Percentiles rank a stretch among this genome's conserved stretches.
These are phyloP conservation scores for Boehmeria nivea DNA, from an alignment of 306 rosid genomes.

Conservation along the genomic window DNA sequence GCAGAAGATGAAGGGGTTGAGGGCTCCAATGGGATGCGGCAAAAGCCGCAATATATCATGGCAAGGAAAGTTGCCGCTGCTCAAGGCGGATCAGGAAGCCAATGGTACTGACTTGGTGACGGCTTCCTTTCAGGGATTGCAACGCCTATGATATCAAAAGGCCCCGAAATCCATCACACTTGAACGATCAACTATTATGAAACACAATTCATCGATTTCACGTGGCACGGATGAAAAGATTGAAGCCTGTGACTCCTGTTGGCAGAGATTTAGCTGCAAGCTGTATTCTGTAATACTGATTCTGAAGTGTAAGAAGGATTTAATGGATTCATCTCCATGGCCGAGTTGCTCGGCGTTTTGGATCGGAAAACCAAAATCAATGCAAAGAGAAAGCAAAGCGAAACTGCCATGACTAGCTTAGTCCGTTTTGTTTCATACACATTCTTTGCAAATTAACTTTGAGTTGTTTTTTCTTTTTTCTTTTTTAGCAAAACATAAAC, in stretches of 20 bases:
- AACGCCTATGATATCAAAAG: not conserved
- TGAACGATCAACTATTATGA: not conserved
- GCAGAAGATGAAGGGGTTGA: conserved; percentile 67
- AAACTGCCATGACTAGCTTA: conserved; percentile 17
- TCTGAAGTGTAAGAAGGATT: conserved; percentile 21
- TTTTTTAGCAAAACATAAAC: too few relatives aligned
- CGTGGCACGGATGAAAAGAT: conserved; percentile 10
- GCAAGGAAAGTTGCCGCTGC: conserved; percentile 86
- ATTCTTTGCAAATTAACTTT: conserved; percentile 23
- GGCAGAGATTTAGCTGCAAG: too few relatives aligned
- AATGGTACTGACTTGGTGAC: conserved; percentile 57
- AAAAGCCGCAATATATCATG: conserved; percentile 60
- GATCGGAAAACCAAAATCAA: conserved; percentile 13
- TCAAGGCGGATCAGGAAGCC: conserved; percentile 64
- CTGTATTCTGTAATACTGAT: conserved; percentile 19
- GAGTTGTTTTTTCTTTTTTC: conserved; percentile 6
- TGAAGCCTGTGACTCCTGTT: conserved; percentile 17
- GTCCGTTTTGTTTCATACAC: conserved; percentile 13
- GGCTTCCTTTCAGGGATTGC: not conserved
- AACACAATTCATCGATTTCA: not conserved
- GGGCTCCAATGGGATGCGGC: conserved; percentile 73
- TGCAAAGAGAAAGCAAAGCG: conserved; percentile 16
- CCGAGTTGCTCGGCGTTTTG: too few relatives aligned
- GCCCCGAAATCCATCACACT: conserved; percentile 13
- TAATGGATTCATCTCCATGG: too few relatives aligned